Conservation (phyloP, 2,329 filamentous ascomycete genomes). For the Ophiostoma ips region DNA sequence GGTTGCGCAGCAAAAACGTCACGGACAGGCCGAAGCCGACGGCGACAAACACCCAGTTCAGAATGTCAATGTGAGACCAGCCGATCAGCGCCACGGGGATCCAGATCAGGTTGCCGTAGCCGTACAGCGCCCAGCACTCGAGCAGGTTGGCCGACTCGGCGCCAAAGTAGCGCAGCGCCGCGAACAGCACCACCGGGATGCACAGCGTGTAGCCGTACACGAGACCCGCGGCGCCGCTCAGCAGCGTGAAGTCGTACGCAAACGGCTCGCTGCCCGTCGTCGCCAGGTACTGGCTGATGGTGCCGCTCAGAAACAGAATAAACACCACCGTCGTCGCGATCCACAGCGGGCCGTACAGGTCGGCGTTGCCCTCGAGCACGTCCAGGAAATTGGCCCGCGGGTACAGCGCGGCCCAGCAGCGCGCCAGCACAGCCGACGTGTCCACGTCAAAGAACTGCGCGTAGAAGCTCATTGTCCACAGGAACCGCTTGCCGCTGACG, state of each 20-base stretch:
- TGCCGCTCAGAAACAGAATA: conserved; percentile 88
- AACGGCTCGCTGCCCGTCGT: conserved; percentile 57
- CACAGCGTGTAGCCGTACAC: conserved; percentile 91
- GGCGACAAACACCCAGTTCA: conserved; percentile 90
- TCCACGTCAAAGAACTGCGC: conserved; percentile 98
- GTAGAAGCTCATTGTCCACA: conserved; percentile 91
- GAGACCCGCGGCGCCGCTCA: conserved; percentile 81
- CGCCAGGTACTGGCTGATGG: conserved; percentile 81
- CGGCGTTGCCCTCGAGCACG: conserved; percentile 89
- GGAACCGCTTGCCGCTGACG: conserved; percentile 58
- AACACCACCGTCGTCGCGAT: conserved; percentile 95
- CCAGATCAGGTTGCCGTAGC: conserved; percentile 95
- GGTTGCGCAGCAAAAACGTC: conserved; percentile 68
- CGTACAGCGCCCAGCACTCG: conserved; percentile 91
- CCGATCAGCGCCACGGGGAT: conserved; percentile 84
- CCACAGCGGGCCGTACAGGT: conserved; percentile 96
- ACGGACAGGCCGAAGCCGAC: conserved; percentile 75
- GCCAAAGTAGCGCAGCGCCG: conserved; percentile 84
- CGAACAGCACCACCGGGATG: conserved; percentile 75
- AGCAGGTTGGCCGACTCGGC: conserved; percentile 85
- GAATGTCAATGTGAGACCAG: conserved; percentile 70
- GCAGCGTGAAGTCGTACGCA: conserved; percentile 76
- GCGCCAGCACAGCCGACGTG: conserved; percentile 72
- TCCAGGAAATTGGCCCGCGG: conserved; percentile 92
- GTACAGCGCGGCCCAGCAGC: conserved; percentile 80